Evolutionary conservation across 2,329 filamentous ascomycete species (phyloP).

Genomic region (Fusarium guadeloupense): DNA sequence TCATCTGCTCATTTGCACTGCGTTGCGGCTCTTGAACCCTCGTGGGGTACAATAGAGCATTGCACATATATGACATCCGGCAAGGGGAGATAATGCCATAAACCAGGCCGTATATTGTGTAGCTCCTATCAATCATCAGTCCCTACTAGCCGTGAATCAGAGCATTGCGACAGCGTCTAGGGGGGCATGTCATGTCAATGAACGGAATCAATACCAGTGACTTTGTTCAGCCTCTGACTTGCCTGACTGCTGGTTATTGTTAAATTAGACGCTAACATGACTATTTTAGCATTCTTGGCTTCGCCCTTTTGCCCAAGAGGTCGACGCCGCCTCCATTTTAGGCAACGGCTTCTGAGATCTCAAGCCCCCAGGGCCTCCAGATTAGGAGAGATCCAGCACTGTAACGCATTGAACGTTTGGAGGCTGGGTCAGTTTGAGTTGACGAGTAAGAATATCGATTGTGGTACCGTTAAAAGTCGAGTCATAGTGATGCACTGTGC

Average conservation of each 20-base stretch:
- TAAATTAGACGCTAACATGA: slow-evolving; percentile 23
- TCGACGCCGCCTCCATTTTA: slow-evolving; percentile 35
- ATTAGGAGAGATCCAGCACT: slow-evolving; percentile 10
- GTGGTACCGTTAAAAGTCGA: too few species aligned
- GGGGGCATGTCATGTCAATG: neutral
- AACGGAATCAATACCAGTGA: neutral
- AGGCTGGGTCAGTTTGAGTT: too few species aligned
- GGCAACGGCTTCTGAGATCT: slow-evolving; percentile 27
- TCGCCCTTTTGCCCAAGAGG: slow-evolving; percentile 21
- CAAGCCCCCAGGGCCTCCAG: slow-evolving; percentile 18
- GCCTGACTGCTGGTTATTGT: neutral
- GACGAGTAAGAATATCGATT: too few species aligned
- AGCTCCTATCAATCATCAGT: slow-evolving; percentile 20
- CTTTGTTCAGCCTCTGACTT: neutral
- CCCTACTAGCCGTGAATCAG: slow-evolving; percentile 10
- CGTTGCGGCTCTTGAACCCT: slow-evolving; percentile 23
- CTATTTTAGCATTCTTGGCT: slow-evolving; percentile 31
- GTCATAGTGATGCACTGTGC: too few species aligned
- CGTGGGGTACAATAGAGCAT: slow-evolving; percentile 22
- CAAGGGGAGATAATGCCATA: slow-evolving; percentile 23
- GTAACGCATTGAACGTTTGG: too few species aligned
- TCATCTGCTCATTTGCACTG: slow-evolving; percentile 31
- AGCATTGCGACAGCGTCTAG: slow-evolving; percentile 21
- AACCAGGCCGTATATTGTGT: neutral
- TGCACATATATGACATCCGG: slow-evolving; percentile 35